Evolutionary conservation across 768 basidiomycete genomes (phyloP).

Genomic region (Mrakia hoshinonis): DNA sequence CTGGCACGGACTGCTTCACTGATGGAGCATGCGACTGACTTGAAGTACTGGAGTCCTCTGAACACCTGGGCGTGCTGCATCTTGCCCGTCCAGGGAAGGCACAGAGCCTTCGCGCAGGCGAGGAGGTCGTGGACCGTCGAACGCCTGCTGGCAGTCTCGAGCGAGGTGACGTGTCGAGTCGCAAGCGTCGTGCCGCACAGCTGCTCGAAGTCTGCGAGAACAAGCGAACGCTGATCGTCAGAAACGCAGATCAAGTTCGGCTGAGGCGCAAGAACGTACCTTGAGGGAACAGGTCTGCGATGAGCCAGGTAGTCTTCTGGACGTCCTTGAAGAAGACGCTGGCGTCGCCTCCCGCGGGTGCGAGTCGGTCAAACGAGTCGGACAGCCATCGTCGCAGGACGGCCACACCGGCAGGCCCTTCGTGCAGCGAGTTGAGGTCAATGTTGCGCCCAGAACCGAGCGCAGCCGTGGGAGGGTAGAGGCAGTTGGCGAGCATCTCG

Average conservation of each 20-base stretch:
- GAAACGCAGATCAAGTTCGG: neutral
- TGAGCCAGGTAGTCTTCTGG: neutral
- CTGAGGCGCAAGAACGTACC: neutral
- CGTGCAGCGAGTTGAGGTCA: neutral
- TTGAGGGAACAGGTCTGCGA: neutral
- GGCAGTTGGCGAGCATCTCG: neutral
- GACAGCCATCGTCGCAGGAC: neutral
- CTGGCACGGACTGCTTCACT: neutral
- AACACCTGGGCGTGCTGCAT: neutral
- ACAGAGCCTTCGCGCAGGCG: neutral
- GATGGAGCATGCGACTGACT: neutral
- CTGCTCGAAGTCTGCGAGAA: neutral
- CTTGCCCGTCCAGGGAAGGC: neutral
- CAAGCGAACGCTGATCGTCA: neutral
- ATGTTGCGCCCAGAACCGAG: neutral
- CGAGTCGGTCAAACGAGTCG: neutral
- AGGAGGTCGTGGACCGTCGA: neutral
- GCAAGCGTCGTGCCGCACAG: neutral
- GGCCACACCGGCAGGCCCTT: neutral
- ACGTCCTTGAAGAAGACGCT: neutral
- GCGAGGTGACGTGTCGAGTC: neutral
- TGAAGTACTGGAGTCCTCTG: neutral
- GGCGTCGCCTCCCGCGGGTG: neutral
- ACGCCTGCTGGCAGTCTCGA: neutral
- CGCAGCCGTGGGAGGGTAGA: neutral